Evolutionary conservation across 2,329 filamentous ascomycete species (phyloP).

Genomic region (Arthrobotrys sphaeroides): DNA sequence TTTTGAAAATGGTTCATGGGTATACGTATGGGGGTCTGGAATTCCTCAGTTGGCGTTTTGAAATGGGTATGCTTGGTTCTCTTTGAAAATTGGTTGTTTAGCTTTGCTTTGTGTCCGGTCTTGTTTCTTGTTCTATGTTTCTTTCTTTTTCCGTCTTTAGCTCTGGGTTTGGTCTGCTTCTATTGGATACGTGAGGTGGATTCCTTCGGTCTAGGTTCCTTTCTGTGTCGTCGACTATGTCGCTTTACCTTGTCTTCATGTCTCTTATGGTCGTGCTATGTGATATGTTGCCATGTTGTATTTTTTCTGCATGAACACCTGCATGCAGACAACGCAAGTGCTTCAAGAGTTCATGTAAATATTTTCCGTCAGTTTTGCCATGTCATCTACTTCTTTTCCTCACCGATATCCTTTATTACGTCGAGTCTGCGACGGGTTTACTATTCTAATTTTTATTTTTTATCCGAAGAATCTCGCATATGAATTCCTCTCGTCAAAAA

Average conservation of each 20-base stretch:
- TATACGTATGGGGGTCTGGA: slow-evolving; percentile 47
- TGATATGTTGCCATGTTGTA: slow-evolving; percentile 54
- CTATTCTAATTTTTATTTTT: slow-evolving; percentile 22
- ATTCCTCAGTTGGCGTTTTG: slow-evolving; percentile 53
- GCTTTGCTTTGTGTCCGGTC: slow-evolving; percentile 23
- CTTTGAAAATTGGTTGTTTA: slow-evolving; percentile 26
- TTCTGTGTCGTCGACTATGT: slow-evolving; percentile 30
- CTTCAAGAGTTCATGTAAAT: slow-evolving; percentile 36
- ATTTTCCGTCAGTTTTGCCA: not conserved
- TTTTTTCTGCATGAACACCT: slow-evolving; percentile 44
- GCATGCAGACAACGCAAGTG: slow-evolving; percentile 47
- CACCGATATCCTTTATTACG: slow-evolving; percentile 29
- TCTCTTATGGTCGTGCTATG: slow-evolving; percentile 45
- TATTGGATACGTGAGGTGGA: slow-evolving; percentile 47
- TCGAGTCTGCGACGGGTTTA: slow-evolving; percentile 17
- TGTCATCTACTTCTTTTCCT: slow-evolving; percentile 5
- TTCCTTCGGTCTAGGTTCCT: slow-evolving; percentile 41
- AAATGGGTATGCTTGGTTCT: slow-evolving; percentile 41
- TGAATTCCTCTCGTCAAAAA: slow-evolving; percentile 3
- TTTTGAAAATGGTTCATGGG: not conserved
- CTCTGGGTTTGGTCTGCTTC: slow-evolving; percentile 24
- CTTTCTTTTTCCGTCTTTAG: slow-evolving; percentile 16
- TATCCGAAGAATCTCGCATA: slow-evolving; percentile 14
- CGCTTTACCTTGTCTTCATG: slow-evolving; percentile 28
- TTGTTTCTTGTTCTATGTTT: not conserved